Base-by-base conservation (phyloP, 169 alveolate species). In the Plasmodium malariae region DNA sequence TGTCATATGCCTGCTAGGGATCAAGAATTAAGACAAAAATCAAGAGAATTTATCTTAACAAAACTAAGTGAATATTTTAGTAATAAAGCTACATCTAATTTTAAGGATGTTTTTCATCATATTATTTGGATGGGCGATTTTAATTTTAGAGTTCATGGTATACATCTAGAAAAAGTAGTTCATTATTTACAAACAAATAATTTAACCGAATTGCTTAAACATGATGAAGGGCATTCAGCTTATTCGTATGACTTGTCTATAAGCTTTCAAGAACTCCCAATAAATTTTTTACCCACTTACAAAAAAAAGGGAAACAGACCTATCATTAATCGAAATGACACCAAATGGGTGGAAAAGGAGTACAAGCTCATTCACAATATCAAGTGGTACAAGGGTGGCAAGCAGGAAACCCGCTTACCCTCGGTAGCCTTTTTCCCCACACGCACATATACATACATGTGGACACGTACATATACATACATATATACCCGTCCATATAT, bases 111-210 rank as follows among this genome's bases (percentile, higher is more conserved):
- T 3, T 95, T 95, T 88, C 97, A 95, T 76, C 97, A 95, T 92
- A 89, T 95, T 34, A 63, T 95, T n/a, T 95, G 97, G 97, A 93
- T 95, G 24, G 97, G 97, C 17, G 97, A 95, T 76, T 95, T 95
- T 93, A 95, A 95, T 73, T 94, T 94, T 91, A 69, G 97, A 28
- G 87, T 88, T 63, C 34, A 70, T 67, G 86, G 92, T 32, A 78
- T 55, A 63, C 54, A 74, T n/a, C 34, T 74, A 43, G 93, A 88
- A 34, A 40, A 57, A 37, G 95, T 89, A 6, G 86, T 92, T 88
- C 65, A 60, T 30, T 67, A 49, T 63, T 67, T 69, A n/a, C 49
- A 76, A 72, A 78, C 59, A 5, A 80, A 87, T 60, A 83, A 89
- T 68, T 55, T 74, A 30, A 71, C 57, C 37, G 85, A 89, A n/a